These are phyloP conservation scores for Vigna mungo DNA, from an alignment of 306 rosid genomes.

Conservation along the genomic window DNA sequence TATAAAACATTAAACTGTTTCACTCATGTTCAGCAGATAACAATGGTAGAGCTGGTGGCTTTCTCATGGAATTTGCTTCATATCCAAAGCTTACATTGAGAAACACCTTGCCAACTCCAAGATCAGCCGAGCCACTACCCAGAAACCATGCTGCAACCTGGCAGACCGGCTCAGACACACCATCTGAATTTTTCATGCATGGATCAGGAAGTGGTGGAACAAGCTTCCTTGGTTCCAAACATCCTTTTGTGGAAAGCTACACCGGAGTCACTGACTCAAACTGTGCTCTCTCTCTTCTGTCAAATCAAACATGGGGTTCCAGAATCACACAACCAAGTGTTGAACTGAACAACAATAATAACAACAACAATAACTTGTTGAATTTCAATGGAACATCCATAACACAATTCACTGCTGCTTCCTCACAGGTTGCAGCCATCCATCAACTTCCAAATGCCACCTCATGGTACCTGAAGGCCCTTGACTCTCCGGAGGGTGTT, in stretches of 20 bases:
- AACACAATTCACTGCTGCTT: constrained; percentile 52
- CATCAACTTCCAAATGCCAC: constrained; percentile 58
- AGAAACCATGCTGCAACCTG: constrained; percentile 59
- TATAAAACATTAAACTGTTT: not conserved
- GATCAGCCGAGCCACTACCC: constrained; percentile 55
- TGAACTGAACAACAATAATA: constrained; percentile 57
- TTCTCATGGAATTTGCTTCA: constrained; percentile 78
- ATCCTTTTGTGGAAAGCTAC: constrained; percentile 71
- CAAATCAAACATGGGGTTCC: constrained; percentile 86
- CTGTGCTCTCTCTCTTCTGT: constrained; percentile 99
- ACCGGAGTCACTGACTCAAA: constrained; percentile 74
- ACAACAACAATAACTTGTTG: constrained; percentile 54
- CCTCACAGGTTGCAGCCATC: constrained; percentile 53
- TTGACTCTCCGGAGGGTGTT: constrained; percentile 56
- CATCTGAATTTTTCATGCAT: constrained; percentile 64
- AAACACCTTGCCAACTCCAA: constrained; percentile 54
- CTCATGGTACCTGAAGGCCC: constrained; percentile 70
- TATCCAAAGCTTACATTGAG: constrained; percentile 60
- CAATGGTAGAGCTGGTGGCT: constrained; percentile 61
- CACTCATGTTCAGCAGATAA: constrained; percentile 50
- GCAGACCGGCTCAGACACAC: constrained; percentile 64
- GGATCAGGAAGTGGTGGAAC: constrained; percentile 64
- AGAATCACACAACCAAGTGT: constrained; percentile 60
- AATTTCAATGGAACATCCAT: constrained; percentile 64
- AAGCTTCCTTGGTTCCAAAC: constrained; percentile 58